Base-by-base conservation (phyloP, 2,329 filamentous ascomycete species). In the Dryadomyces quercus-mongolicae region DNA sequence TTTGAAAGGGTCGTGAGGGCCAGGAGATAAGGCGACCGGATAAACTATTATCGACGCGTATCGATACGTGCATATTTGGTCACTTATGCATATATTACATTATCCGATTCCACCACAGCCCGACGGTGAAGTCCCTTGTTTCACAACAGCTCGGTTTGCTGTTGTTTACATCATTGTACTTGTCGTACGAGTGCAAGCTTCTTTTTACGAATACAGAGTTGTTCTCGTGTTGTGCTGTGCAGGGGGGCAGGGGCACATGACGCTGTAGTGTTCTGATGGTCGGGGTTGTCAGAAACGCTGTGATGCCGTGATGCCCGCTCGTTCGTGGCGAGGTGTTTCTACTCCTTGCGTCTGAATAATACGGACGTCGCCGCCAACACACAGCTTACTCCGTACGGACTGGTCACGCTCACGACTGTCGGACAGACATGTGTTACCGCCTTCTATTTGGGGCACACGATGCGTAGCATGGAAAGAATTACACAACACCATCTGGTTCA, bases 21-120 rank as follows among this genome's bases (percentile, higher is more conserved):
- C 52, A 36, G n/a, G 15, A 42, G 57, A 59, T 57, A 59, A 54
- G 44, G 22, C 0, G 25, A 18, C 43, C 36, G 10, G 16, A 43
- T 52, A 54, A 9, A 18, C 5, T 4, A 21, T 7, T 50, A 54
- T 50, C 46, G n/a, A n/a, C n/a, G n/a, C n/a, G n/a, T n/a, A n/a
- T n/a, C n/a, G n/a, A n/a, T n/a, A n/a, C n/a, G n/a, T n/a, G n/a
- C n/a, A 6, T n/a, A 21, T 16, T 31, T 8, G 25, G 5, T 42
- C 34, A 16, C 5, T 18, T 18, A 48, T 42, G 31, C 3, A 16
- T 15, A 20, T 20, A 13, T 44, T 16, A 21, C 7, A 10, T 20
- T 25, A 10, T 9, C 1, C 40, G 16, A 5, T 12, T 51, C 22
- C 13, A 13, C 18, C 34, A 49, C 34, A 18, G 46, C 8, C n/a